phyloP scores from a whole-genome alignment of 2,329 filamentous ascomycete genomes.

The Massarina eburnea region DNA sequence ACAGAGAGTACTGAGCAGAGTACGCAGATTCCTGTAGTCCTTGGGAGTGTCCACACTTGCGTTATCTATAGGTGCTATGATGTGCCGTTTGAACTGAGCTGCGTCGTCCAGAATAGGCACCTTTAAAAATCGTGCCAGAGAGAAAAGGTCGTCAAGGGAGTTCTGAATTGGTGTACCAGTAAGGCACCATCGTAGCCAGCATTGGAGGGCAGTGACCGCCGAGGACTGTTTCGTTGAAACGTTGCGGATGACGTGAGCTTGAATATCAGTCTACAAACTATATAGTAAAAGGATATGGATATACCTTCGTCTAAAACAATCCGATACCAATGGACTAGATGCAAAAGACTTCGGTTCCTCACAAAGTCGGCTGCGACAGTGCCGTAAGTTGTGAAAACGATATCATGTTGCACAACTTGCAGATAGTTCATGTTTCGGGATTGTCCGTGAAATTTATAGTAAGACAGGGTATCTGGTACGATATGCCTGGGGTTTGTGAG shows the following conservation, averaged over 20 bases:
- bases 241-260: conserved; percentile 53
- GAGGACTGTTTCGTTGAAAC: conserved; percentile 47
- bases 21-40: not conserved
- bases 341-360: conserved; percentile 19
- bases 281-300: not conserved
- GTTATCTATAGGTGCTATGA: not conserved
- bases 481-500: conserved; percentile 5
- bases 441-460: conserved; percentile 8
- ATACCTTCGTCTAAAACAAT: conserved; percentile 54
- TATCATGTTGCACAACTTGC: conserved; percentile 4
- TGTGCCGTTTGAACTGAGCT: not conserved
- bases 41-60: not conserved
- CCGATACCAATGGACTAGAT: conserved; percentile 48
- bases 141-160: conserved; percentile 9
- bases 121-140: conserved; percentile 7
- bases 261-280: not conserved
- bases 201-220: conserved; percentile 42
- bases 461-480: not conserved
- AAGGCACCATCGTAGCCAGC: conserved; percentile 53
- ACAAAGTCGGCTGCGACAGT: conserved; percentile 45
- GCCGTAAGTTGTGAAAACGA: conserved; percentile 48
- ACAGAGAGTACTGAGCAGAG: not conserved
- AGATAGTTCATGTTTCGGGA: not conserved
- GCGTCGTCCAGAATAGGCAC: conserved; percentile 4
- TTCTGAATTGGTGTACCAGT: conserved; percentile 46